Base-by-base conservation (phyloP, 306 rosid genomes). In the Cucumis cinereus region DNA sequence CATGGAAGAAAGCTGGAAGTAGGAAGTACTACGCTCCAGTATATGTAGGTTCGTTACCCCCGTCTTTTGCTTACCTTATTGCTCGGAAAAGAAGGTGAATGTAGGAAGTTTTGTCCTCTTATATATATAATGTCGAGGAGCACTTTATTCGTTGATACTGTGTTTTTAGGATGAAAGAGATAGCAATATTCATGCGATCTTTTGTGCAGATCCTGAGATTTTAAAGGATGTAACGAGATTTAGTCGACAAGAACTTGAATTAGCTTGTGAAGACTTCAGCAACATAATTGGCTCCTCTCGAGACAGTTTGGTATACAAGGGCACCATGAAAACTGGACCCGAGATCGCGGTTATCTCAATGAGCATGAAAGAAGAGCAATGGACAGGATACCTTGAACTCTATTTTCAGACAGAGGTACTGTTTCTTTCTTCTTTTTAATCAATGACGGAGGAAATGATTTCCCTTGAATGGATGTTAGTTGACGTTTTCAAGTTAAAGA, bases 221-320 rank as follows among this genome's bases (percentile, higher is more conserved):
- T 79, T 95, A 80, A 95, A 90, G 84, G 98, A 89, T 23, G 90
- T 95, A 50, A 91, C 77, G 77, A 84, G 85, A 79, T 90, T 81
- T 80, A 83, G 90, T 80, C 88, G 99, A 88, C 96, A 88, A 82
- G 99, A 95, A 76, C 97, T 95, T 73, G 99, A 95, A 89, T 87
- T 90, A 79, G 99, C 97, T 14, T 95, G 98, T 76, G 99, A 95
- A 89, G 99, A 95, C 83, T 95, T 95, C 81, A 95, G 99, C 86
- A 95, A 95, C 86, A 95, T 92, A 59, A 95, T 95, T 64, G 99
- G 99, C 49, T 92, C 99, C 77, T 95, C 98, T 12, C 97, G 91
- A 8, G 98, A 92, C 84, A 95, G 96, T 87, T 83, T 95, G 71
- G 98, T 95, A 75, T 95, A 95, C 86, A 95, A 95, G 85, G 99